Percentiles rank a stretch among this genome's conserved stretches.
phyloP scores from a whole-genome alignment of 768 basidiomycete species.

The Phylloporus rhodoxanthus region DNA sequence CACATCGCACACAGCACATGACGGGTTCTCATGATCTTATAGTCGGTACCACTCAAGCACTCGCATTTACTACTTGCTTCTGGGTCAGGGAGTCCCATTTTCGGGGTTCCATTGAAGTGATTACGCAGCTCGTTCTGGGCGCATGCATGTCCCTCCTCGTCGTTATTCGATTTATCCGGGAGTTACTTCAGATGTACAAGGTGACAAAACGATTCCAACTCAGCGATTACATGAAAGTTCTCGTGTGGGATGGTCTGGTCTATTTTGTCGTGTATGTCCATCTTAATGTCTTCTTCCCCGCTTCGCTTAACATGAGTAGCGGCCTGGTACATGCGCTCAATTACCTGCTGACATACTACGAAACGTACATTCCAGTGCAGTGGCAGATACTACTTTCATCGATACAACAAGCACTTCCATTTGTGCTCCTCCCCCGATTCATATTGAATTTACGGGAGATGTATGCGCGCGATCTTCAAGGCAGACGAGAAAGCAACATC shows the following conservation, averaged over 20 bases:
- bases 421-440: neutral
- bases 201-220: neutral
- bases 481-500: neutral
- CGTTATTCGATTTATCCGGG: neutral
- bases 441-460: neutral
- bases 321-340: neutral
- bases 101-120: neutral
- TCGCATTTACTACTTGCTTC: neutral
- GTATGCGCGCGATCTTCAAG: neutral
- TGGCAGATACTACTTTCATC: neutral
- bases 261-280: no score
- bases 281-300: neutral
- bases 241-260: no score
- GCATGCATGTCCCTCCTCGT: neutral
- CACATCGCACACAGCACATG: neutral
- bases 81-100: neutral
- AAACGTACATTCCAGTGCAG: neutral
- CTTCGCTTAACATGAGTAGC: neutral
- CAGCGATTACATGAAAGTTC: neutral
- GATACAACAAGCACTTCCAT: no score
- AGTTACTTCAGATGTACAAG: neutral
- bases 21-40: neutral
- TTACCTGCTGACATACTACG: no score
- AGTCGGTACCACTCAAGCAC: neutral
- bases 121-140: neutral